Conservation (phyloP, 495 filamentous ascomycete genomes). For the Lophiostoma macrostomum region DNA sequence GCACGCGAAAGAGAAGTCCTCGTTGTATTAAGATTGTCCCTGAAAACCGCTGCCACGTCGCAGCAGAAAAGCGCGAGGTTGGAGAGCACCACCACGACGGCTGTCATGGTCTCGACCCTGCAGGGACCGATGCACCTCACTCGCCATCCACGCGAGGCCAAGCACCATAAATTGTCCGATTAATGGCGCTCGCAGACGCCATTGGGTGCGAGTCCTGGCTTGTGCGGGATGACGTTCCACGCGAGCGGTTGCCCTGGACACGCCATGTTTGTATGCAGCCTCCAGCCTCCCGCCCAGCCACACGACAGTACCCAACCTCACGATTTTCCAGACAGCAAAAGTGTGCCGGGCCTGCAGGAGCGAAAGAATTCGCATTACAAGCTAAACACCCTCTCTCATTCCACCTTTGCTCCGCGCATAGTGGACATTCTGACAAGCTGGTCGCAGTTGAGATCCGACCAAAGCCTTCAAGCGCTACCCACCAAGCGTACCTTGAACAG, state of each 20-base stretch:
- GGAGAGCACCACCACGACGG: not conserved
- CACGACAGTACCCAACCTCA: constrained; percentile 18
- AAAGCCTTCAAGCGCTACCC: constrained; percentile 1
- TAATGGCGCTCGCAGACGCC: not conserved
- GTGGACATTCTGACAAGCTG: constrained; percentile 11
- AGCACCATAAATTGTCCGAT: constrained; percentile 5
- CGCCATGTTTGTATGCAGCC: not conserved
- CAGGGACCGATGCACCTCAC: not conserved
- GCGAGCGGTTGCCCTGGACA: constrained; percentile 14
- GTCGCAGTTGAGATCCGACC: constrained; percentile 16
- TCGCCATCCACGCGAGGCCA: too few relatives aligned
- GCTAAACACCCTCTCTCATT: constrained; percentile 24
- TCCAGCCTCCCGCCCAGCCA: constrained; percentile 17
- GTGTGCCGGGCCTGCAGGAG: constrained; percentile 4
- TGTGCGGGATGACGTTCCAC: constrained; percentile 15
- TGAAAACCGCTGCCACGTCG: constrained; percentile 12
- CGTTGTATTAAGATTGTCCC: not conserved
- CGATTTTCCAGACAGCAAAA: constrained; percentile 21
- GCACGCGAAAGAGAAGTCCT: not conserved
- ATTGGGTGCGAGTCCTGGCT: constrained; percentile 10
- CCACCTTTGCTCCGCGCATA: not conserved
- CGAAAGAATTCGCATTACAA: constrained; percentile 17
- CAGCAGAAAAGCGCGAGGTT: constrained; percentile 13
- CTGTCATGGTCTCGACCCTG: constrained; percentile 1
- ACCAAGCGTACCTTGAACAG: constrained; percentile 3